phyloP scores from a whole-genome alignment of 805 yeast species.

The Kuraishia hungarica region DNA sequence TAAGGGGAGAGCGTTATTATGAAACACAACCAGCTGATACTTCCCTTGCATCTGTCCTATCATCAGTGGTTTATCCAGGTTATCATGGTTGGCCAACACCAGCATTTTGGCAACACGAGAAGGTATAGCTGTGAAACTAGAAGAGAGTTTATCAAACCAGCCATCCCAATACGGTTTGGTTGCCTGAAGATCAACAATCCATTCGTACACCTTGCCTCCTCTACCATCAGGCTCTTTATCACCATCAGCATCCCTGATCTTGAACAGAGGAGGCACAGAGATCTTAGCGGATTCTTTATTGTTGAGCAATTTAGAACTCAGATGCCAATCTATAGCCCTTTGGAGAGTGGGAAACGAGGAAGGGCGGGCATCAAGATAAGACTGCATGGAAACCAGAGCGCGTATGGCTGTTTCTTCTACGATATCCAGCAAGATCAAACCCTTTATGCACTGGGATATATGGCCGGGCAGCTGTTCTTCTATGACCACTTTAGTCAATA shows the following conservation, averaged over 20 bases:
- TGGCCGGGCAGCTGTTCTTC: constrained; percentile 11
- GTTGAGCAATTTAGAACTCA: constrained; percentile 44
- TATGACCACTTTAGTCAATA: constrained; percentile 47
- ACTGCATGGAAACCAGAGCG: constrained; percentile 58
- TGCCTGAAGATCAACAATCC: constrained; percentile 57
- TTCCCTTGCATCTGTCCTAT: constrained; percentile 98
- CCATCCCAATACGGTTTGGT: constrained; percentile 69
- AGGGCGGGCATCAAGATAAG: constrained; percentile 64
- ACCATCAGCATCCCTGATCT: constrained; percentile 6
- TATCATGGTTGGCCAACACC: constrained; percentile 82
- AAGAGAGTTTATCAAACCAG: constrained; percentile 76
- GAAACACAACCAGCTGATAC: constrained; percentile 80
- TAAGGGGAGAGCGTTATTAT: constrained; percentile 15
- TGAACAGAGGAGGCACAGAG: constrained; percentile 69
- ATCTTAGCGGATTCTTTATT: constrained; percentile 55
- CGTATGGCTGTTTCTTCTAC: constrained; percentile 88
- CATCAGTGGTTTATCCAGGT: constrained; percentile 75
- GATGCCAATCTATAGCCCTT: constrained; percentile 78
- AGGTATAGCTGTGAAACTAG: constrained; percentile 29
- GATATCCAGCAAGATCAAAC: constrained; percentile 77
- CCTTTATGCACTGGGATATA: constrained; percentile 33
- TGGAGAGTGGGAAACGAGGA: constrained; percentile 37
- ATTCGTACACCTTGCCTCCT: constrained; percentile 21
- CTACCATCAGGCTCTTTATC: too few species aligned
- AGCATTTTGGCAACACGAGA: constrained; percentile 53